Evolutionary conservation across 495 filamentous ascomycete genomes (phyloP), one percentile per base, ranked within the genome.

Genomic region (Halenospora varia): DNA sequence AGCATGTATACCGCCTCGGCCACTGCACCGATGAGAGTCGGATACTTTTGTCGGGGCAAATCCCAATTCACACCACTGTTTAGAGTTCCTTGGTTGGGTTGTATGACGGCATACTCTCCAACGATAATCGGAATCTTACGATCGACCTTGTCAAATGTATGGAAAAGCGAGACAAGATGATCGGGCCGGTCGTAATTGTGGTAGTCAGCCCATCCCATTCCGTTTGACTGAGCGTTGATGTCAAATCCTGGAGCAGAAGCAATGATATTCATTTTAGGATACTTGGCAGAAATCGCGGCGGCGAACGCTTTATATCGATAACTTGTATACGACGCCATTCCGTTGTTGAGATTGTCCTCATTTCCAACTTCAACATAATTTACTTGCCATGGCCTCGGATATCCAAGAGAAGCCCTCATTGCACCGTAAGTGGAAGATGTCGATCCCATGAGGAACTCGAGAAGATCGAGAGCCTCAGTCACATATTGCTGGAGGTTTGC

Each of bases 1-100:
- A 85, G 73, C 63, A 84, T 73, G 53, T 78, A 83, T 4, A 83
- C 74, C 0, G 78, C 80, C 61, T 86, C 81, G 10, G 71, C 70
- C 8, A 56, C 45, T 1, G 58, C 58, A 11, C 51, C 55, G n/a
- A 56, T 6, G 15, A 61, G 25, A 2, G 45, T 45, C 1, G 58
- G 58, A 18, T 61, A 56, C 29, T 35, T 35, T 35, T 35, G 29
- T 13, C 29, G 4, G 13, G 29, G 29, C 29, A 35, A 35, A 13
- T 35, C 13, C 29, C 29, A 35, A 13, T 35, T 13, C 29, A 35
- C 29, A 35, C 29, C 29, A 13, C 29, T 35, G 29, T 35, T 35
- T 35, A 35, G 13, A 35, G 29, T 6, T 4, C 29, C 29, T 35
- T 35, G 29, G 29, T 35, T 35, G 6, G 6, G 6, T 35, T 35